Conservation (phyloP, 768 basidiomycete species). For the Lentinula detonsa region DNA sequence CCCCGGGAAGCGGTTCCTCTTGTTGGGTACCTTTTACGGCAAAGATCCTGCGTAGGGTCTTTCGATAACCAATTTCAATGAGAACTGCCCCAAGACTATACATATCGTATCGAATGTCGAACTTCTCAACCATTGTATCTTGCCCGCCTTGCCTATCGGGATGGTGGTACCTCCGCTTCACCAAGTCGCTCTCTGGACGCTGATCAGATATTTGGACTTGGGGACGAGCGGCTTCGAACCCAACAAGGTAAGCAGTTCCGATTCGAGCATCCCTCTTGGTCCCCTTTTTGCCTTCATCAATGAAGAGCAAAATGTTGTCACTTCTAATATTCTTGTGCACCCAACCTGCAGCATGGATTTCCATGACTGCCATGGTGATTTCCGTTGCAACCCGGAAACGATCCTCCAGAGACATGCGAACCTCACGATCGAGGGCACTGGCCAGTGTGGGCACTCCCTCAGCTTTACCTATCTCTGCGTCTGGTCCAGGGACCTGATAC, state of each 20-base stretch:
- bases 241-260: too few relatives aligned
- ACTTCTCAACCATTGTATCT: background rate
- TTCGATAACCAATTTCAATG: background rate
- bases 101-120: conserved; percentile 1
- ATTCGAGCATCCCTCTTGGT: too few relatives aligned
- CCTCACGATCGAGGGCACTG: background rate
- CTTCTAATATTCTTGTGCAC: conserved; percentile 2
- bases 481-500: too few relatives aligned
- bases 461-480: background rate
- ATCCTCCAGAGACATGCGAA: conserved; percentile 1
- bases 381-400: background rate
- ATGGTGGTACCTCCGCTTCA: background rate
- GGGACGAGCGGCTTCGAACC: too few relatives aligned
- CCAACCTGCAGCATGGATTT: background rate
- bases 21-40: background rate
- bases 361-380: background rate
- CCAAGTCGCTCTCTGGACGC: background rate
- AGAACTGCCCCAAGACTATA: conserved; percentile 2
- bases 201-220: too few relatives aligned
- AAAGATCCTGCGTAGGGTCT: background rate
- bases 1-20: too few relatives aligned
- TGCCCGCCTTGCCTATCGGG: background rate
- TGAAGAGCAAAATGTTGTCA: background rate
- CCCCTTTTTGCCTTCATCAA: background rate
- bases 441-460: background rate